phyloP scores from a whole-genome alignment of 768 basidiomycete genomes.

The Cystofilobasidium macerans region DNA sequence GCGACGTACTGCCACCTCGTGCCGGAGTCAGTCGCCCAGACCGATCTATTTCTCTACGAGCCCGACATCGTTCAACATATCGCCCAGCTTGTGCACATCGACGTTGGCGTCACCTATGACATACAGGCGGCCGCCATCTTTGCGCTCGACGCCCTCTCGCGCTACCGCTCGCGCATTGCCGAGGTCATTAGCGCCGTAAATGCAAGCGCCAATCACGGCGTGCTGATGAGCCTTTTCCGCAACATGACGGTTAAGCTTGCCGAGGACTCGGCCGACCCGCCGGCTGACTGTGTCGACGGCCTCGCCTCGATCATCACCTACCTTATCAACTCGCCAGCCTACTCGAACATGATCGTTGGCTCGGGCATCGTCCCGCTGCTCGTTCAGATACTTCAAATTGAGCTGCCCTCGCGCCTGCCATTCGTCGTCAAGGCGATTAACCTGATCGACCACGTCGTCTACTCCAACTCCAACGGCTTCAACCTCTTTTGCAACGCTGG shows the following conservation, averaged over 20 bases:
- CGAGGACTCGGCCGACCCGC: conserved; percentile 33
- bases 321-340: conserved; percentile 69
- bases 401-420: conserved; percentile 53
- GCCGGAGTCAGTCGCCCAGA: conserved; percentile 61
- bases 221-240: conserved; percentile 76
- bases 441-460: conserved; percentile 81
- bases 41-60: conserved; percentile 82
- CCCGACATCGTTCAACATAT: conserved; percentile 81
- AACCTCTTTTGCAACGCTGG: conserved; percentile 70
- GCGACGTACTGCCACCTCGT: conserved; percentile 74
- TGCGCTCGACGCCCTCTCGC: conserved; percentile 78
- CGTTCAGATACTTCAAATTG: conserved; percentile 77
- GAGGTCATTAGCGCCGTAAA: conserved; percentile 86
- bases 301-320: conserved; percentile 75
- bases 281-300: conserved; percentile 50
- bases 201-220: conserved; percentile 90
- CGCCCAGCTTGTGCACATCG: conserved; percentile 66
- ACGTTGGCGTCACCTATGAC: conserved; percentile 50
- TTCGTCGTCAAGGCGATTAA: conserved; percentile 84
- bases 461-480: conserved; percentile 77
- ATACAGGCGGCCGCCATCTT: conserved; percentile 77
- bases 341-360: conserved; percentile 86
- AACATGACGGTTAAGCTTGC: conserved; percentile 62
- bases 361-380: conserved; percentile 83
- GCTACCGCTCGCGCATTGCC: conserved; percentile 68